phyloP scores from a whole-genome alignment of 495 filamentous ascomycete species.

The Clohesyomyces aquaticus region DNA sequence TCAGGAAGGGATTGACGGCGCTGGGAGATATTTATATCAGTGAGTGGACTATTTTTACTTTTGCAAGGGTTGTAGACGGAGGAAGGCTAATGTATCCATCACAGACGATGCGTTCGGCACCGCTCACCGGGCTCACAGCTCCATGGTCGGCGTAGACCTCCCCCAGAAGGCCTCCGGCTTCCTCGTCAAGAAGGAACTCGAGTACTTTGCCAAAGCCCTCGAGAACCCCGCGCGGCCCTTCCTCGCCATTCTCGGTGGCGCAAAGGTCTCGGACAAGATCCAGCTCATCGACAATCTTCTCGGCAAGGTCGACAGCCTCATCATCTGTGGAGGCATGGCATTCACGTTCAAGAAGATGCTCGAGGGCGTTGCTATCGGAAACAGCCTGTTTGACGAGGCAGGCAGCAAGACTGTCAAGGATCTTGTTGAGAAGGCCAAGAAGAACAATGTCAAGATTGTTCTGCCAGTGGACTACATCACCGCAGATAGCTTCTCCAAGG shows the following conservation, averaged over 20 bases:
- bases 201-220: constrained; percentile 98
- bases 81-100: constrained; percentile 21
- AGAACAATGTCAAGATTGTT: constrained; percentile 90
- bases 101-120: constrained; percentile 98
- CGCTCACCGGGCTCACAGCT: constrained; percentile 96
- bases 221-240: constrained; percentile 93
- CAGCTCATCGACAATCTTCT: constrained; percentile 98
- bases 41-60: too few species aligned
- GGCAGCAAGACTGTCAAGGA: constrained; percentile 89
- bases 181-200: constrained; percentile 99
- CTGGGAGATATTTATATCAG: constrained; percentile 97
- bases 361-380: constrained; percentile 85
- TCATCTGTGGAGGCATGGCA: constrained; percentile 98
- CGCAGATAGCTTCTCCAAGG: constrained; percentile 87
- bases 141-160: constrained; percentile 96
- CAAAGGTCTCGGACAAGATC: constrained; percentile 99
- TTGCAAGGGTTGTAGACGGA: too few species aligned
- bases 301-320: constrained; percentile 92
- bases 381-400: constrained; percentile 90
- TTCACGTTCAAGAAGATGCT: constrained; percentile 99
- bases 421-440: constrained; percentile 93
- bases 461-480: constrained; percentile 95
- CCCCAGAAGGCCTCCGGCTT: constrained; percentile 96
- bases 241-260: constrained; percentile 96
- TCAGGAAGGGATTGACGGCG: constrained; percentile 92